Percentiles rank a stretch among this genome's conserved stretches.
Evolutionary conservation across 2,329 filamentous ascomycete genomes (phyloP).

Genomic region (Chaetomium olivaceum): DNA sequence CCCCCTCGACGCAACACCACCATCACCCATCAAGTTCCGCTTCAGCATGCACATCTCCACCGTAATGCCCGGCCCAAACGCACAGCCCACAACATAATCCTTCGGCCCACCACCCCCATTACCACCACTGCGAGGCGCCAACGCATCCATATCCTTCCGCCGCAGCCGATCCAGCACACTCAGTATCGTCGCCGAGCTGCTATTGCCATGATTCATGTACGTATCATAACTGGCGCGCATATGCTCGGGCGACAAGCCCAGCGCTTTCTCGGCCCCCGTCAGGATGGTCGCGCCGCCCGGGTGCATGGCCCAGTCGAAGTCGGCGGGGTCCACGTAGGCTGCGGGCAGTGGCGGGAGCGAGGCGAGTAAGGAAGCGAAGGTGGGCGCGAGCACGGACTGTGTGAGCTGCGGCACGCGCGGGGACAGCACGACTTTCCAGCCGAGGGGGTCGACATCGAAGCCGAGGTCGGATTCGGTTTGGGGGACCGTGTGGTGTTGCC

Average conservation of each 20-base stretch:
- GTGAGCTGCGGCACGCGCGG: constrained; percentile 62
- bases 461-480: constrained; percentile 63
- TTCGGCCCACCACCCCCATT: constrained; percentile 43
- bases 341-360: constrained; percentile 45
- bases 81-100: constrained; percentile 65
- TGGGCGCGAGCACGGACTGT: constrained; percentile 50
- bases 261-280: constrained; percentile 58
- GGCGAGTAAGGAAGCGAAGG: constrained; percentile 56
- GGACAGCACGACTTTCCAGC: constrained; percentile 68
- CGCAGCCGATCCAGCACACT: constrained; percentile 65
- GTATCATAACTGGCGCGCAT: constrained; percentile 70
- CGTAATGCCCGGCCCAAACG: constrained; percentile 68
- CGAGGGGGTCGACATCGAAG: constrained; percentile 64
- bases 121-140: constrained; percentile 48
- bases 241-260: constrained; percentile 62
- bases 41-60: constrained; percentile 69
- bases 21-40: constrained; percentile 41
- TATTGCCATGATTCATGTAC: constrained; percentile 69
- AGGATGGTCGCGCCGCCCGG: constrained; percentile 69
- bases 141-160: constrained; percentile 58
- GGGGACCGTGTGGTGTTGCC: constrained; percentile 63
- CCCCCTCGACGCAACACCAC: constrained; percentile 20
- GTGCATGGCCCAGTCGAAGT: constrained; percentile 75
- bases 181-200: constrained; percentile 68
- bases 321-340: constrained; percentile 48